Evolutionary conservation across 371 early-diverging fungal species (phyloP), one percentile per base, ranked within the genome.

Genomic region (Saksenaea vasiformis): DNA sequence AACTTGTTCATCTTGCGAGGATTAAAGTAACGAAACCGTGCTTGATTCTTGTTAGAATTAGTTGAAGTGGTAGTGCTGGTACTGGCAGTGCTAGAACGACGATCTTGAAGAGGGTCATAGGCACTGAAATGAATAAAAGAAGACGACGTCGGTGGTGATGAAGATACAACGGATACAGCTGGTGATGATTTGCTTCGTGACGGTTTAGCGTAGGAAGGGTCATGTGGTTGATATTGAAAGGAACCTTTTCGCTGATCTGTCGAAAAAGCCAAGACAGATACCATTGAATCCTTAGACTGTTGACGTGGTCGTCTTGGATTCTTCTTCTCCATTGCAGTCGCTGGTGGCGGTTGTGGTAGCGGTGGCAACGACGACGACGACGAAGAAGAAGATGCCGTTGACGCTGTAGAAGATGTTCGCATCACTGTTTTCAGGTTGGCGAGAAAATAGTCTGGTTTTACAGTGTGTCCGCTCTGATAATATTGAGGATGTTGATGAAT

Each of bases 1-100:
- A 78, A 82, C 61, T 82, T 79, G 71, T 82, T 82, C 77, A 76
- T 76, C 56, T 79, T 82, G 28, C 78, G 69, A 43, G 83, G 83
- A 70, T 78, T 82, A 56, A 82, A 82, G 43, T 82, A 82, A 13
- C 83, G 68, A 65, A 82, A 82, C 14, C 78, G 71, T 47, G 82
- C 66, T 62, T 73, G 76, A 38, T 55, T 73, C 54, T 73, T 78
- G 51, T 47, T 47, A 10, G 51, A 22, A 47, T 19, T 19, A 28
- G 51, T 10, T 24, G 53, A 28, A 8, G 61, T 36, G 22, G 53
- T 36, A 22, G 36, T 61, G n/a, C 35, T 31, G n/a, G 24, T 61
- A 4, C 54, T 39, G 10, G 37, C 51, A 36, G 54, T 47, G 51
- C 51, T 47, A 22, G 51, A 22, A 7, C 51, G 51, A n/a, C 51